Evolutionary conservation across 202 grass and related monocot species (phyloP), one percentile per base, ranked within the genome.

Genomic region (Dendrocalamus latiflorus): DNA sequence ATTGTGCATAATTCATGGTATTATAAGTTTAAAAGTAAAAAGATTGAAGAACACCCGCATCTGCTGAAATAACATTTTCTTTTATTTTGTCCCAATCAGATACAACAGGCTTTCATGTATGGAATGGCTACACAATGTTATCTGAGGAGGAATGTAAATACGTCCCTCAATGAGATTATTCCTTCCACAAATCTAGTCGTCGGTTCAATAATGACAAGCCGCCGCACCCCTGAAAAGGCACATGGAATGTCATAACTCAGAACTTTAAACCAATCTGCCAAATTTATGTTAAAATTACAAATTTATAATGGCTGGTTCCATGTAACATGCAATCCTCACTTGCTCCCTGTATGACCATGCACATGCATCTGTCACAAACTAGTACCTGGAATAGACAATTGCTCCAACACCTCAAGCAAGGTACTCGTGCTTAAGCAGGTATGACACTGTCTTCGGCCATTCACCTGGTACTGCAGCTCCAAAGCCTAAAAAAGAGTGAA

Each of bases 91-190:
- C 53, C 14, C 49, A 82, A 86, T 78, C 77, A 78, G 69, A 81
- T 91, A 88, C 78, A 82, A 56, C 51, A 82, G 81, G 54, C 39
- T 91, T 82, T 86, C 72, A 88, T 91, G 59, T 88, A 89, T 64
- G 78, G 54, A 83, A 84, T 83, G 87, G 58, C 73, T 90, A 89
- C 85, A 92, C 84, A 89, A 86, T 83, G 20, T 72, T 83, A 90
- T 79, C 79, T 79, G 57, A 90, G 80, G 36, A 90, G 84, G 79
- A 88, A 93, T 83, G 78, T 83, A 79, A 93, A 88, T 68, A 81
- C 39, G 48, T 93, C 91, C 60, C 88, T 83, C 82, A 90, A 83
- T 88, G 91, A 90, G 78, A 93, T 86, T 63, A 93, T 83, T 85
- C 91, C 91, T 72, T 90, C 77, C 39, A 93, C 91, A 74, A 83